Base-by-base conservation (phyloP, 331 rosid species). In the Rhamnella rubrinervis region DNA sequence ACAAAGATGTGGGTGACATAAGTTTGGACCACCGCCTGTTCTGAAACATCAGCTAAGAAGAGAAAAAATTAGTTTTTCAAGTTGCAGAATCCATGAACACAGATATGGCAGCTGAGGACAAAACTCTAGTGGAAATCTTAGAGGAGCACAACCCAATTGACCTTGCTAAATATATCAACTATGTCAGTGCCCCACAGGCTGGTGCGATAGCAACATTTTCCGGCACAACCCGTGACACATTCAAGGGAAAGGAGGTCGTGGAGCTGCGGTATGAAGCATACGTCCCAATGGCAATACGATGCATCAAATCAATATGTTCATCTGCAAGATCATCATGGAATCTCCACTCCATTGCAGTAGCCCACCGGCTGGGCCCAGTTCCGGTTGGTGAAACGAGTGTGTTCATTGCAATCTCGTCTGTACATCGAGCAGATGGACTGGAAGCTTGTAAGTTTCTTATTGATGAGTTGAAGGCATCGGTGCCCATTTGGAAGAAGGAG, bases 401-500 rank as follows among this genome's bases (percentile, higher is more conserved):
- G 67, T 91, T 91, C 61, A 63, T 88, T 5, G 95, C 95, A 0
- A 81, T 84, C 70, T 88, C 97, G 1, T 63, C 98, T 5, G 87
- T 85, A 41, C 96, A 93, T 75, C 76, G 97, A 65, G 89, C 63
- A 12, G 95, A 87, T 82, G 96, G 95, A 40, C 75, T 93, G 50
- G 97, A 87, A 44, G 88, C 97, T 17, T 91, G 97, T 69, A 85
- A 81, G 63, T 93, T 81, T 78, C 67, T 89, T 75, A 93, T 93
- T 50, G 96, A 91, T 70, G 98, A 91, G 83, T 5, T 89, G 44
- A 93, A 93, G 82, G 95, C 98, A 6, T 77, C 82, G 0, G 97
- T 93, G 72, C 95, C 98, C 55, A 93, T 93, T 78, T 93, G 98
- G 98, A 93, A 93, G 78, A 91, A 93, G 73, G 98, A 93, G 83